Conservation (phyloP, 495 filamentous ascomycete species). For the Cryomyces antarcticus region DNA sequence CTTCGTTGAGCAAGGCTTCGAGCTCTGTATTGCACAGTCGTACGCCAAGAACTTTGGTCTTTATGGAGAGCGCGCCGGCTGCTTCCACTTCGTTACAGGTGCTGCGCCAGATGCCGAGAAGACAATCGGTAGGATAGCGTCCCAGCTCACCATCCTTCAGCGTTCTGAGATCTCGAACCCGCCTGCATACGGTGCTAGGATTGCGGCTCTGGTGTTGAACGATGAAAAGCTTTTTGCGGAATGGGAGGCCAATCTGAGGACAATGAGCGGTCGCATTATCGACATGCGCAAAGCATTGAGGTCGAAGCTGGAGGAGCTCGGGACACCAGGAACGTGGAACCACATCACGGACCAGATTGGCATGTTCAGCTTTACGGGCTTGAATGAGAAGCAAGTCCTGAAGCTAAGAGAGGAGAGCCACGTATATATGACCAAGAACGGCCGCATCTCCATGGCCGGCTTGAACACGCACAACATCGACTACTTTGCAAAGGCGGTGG, state of each 20-base stretch:
- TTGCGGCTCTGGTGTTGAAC: slow-evolving; percentile 69
- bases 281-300: slow-evolving; percentile 66
- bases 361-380: slow-evolving; percentile 96
- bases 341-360: slow-evolving; percentile 98
- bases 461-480: slow-evolving; percentile 81
- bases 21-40: slow-evolving; percentile 84
- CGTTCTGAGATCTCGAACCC: slow-evolving; percentile 94
- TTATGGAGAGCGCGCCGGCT: slow-evolving; percentile 88
- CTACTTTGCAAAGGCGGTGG: slow-evolving; percentile 75
- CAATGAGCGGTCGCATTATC: slow-evolving; percentile 87
- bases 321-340: slow-evolving; percentile 79
- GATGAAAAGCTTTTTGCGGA: slow-evolving; percentile 64
- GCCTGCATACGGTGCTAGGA: slow-evolving; percentile 78
- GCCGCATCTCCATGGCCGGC: slow-evolving; percentile 86
- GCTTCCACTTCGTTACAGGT: slow-evolving; percentile 82
- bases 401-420: slow-evolving; percentile 62
- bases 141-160: slow-evolving; percentile 85
- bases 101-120: slow-evolving; percentile 43
- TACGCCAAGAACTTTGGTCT: slow-evolving; percentile 99
- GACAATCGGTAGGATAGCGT: slow-evolving; percentile 48
- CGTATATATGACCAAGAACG: slow-evolving; percentile 98
- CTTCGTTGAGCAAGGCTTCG: slow-evolving; percentile 88
- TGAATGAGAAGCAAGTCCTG: slow-evolving; percentile 71
- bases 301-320: slow-evolving; percentile 54
- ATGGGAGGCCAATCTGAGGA: slow-evolving; percentile 82